Base-by-base conservation (phyloP, 2,329 filamentous ascomycete genomes). In the Xenosphaeropsis pyriputrescens region DNA sequence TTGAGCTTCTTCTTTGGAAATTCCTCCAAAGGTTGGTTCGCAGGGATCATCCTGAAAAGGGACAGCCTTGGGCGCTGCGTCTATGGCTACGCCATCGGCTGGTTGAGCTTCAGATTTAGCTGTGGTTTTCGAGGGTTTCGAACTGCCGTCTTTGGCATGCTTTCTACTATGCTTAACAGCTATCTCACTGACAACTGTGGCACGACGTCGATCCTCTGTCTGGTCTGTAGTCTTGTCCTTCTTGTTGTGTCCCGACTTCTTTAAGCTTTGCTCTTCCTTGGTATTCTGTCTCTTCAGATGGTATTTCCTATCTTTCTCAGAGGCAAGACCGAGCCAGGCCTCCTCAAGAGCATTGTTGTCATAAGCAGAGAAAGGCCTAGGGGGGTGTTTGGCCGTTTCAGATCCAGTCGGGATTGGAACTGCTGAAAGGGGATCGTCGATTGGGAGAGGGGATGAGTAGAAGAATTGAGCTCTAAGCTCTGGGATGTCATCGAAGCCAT, bases 391-490 rank as follows among this genome's bases (percentile, higher is more conserved):
- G 26, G 66, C 58, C 39, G 67, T 57, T 36, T 78, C 60, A 54
- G 65, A 44, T 55, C 68, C 49, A 17, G 57, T 57, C 52, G 71
- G 54, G 56, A 74, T 52, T 60, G 68, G 57, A 9, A 65, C 60
- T 2, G 79, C 72, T 8, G 81, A 85, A n/a, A 93, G 68, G 17
- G 85, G 85, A 51, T 94, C 86, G 51, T 94, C 86, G 52, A 94
- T 86, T 19, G 85, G 79, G 36, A 89, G 70, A 11, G 76, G 65
- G 9, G 85, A 91, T 12, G 76, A 72, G 57, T 93, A 94, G 59
- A 94, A 94, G 62, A 85, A 94, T 45, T 85, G 83, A 16, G 79
- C 69, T 22, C 68, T 65, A 38, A 81, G 57, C 0, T 72, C 67
- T 13, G 81, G 79, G 17, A 71, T 65, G 38, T 61, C 64, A 38